A percentile compares a stretch with the other conserved stretches of the same genome.
These are phyloP conservation scores for Rhodotorula mucilaginosa DNA, from an alignment of 1,284 basidiomycete species.

Conservation along the genomic window DNA sequence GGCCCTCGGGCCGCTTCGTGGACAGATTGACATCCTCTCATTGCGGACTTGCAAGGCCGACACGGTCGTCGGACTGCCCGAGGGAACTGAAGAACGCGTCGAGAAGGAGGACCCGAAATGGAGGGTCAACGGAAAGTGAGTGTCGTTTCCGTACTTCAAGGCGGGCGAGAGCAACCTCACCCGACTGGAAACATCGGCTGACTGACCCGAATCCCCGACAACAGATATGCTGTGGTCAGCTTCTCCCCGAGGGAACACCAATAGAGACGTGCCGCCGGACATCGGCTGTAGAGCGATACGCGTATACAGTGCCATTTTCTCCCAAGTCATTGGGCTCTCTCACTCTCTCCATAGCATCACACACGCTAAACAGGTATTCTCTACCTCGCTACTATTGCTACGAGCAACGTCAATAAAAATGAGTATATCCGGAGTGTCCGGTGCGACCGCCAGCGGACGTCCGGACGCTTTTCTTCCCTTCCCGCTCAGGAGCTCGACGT, in stretches of 20 bases:
- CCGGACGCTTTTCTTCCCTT: too few relatives aligned
- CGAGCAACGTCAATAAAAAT: too few relatives aligned
- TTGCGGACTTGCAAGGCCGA: constrained; percentile 95
- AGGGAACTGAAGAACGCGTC: constrained; percentile 63
- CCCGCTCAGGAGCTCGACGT: too few relatives aligned
- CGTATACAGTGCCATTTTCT: not conserved
- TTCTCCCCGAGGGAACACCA: constrained; percentile 20
- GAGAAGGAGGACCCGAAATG: constrained; percentile 70
- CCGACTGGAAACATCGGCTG: not conserved
- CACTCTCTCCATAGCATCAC: too few relatives aligned
- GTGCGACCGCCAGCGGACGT: too few relatives aligned
- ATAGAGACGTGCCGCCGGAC: not conserved
- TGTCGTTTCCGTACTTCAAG: constrained; percentile 43
- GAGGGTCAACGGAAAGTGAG: constrained; percentile 74
- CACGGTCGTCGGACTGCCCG: constrained; percentile 75
- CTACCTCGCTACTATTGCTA: too few relatives aligned
- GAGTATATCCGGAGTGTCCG: too few relatives aligned
- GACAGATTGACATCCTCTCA: constrained; percentile 75
- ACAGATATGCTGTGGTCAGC: constrained; percentile 36
- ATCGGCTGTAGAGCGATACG: not conserved
- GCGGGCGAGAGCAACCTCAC: not conserved
- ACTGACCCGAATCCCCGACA: not conserved
- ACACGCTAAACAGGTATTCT: too few relatives aligned
- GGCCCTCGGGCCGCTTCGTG: constrained; percentile 77
- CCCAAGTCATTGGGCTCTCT: too few relatives aligned